Conservation (phyloP, 2,329 filamentous ascomycete genomes). For the Amesomyces nigricolor region DNA sequence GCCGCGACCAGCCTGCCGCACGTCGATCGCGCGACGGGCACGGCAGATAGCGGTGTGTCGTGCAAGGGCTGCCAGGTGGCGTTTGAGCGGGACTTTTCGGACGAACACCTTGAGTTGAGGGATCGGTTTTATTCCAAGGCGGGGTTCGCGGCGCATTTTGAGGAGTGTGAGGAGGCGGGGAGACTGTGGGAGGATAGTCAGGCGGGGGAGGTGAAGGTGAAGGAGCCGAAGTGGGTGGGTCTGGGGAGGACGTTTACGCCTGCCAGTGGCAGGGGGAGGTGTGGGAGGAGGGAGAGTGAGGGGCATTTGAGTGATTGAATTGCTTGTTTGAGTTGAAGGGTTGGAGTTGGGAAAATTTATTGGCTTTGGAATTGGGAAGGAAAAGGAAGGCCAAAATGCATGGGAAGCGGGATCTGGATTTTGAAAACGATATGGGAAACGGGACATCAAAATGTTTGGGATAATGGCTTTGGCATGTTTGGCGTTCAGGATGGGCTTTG, state of each 20-base stretch:
- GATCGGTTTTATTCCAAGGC: slow-evolving; percentile 14
- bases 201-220: slow-evolving; percentile 3
- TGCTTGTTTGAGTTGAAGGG: too few species aligned
- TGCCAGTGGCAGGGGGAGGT: not conserved
- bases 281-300: not conserved
- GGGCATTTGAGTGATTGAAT: not conserved
- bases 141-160: slow-evolving; percentile 12
- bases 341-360: too few species aligned
- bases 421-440: not conserved
- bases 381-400: not conserved
- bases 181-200: slow-evolving; percentile 12
- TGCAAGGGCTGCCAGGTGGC: slow-evolving; percentile 18
- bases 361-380: not conserved
- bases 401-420: not conserved
- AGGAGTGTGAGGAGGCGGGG: slow-evolving; percentile 7
- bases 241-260: slow-evolving; percentile 11
- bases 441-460: slow-evolving; percentile 4
- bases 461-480: not conserved
- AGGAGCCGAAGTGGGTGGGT: slow-evolving; percentile 10
- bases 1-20: slow-evolving; percentile 15
- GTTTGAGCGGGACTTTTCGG: slow-evolving; percentile 12
- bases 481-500: not conserved
- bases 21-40: slow-evolving; percentile 6
- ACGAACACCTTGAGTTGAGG: slow-evolving; percentile 11
- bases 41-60: slow-evolving; percentile 10